Conservation (phyloP, 2,329 filamentous ascomycete species). For the Penicillium brasilianum region DNA sequence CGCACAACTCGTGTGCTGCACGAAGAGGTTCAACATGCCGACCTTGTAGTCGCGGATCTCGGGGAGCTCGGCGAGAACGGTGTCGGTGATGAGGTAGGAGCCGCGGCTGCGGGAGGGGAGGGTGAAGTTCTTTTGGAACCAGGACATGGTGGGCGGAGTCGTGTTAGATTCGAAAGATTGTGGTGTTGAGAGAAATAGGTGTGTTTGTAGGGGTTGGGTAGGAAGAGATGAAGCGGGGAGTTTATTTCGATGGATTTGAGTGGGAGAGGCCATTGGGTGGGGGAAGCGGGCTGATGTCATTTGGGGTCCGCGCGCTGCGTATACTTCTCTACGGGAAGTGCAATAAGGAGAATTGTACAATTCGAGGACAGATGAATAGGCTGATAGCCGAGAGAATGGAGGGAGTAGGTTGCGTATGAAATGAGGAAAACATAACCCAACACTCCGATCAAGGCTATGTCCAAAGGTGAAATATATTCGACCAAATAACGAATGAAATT, state of each 20-base stretch:
- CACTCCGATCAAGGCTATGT: not conserved
- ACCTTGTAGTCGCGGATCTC: conserved; percentile 84
- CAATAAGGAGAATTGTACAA: not conserved
- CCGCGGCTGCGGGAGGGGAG: conserved; percentile 79
- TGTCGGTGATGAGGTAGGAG: conserved; percentile 86
- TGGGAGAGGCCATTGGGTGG: not conserved
- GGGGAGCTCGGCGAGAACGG: conserved; percentile 72
- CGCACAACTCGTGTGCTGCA: conserved; percentile 94
- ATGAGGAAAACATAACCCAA: not conserved
- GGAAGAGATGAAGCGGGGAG: conserved; percentile 14
- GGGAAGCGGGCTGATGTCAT: conserved; percentile 4
- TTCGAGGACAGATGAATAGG: not conserved
- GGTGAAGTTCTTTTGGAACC: conserved; percentile 83
- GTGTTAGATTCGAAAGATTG: no score
- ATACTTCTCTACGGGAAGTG: not conserved
- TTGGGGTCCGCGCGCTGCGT: not conserved
- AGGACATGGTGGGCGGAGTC: conserved; percentile 57
- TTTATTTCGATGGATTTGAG: not conserved
- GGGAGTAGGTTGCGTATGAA: not conserved
- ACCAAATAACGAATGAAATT: no score
- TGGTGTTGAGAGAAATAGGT: conserved; percentile 17
- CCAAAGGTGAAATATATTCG: not conserved
- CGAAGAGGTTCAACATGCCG: conserved; percentile 84
- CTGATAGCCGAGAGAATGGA: not conserved
- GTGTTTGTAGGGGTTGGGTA: conserved; percentile 27